A percentile compares a stretch with the other conserved stretches of the same genome.
Conservation (phyloP, 2,329 filamentous ascomycete species). For the Cladorrhinum sp. region DNA sequence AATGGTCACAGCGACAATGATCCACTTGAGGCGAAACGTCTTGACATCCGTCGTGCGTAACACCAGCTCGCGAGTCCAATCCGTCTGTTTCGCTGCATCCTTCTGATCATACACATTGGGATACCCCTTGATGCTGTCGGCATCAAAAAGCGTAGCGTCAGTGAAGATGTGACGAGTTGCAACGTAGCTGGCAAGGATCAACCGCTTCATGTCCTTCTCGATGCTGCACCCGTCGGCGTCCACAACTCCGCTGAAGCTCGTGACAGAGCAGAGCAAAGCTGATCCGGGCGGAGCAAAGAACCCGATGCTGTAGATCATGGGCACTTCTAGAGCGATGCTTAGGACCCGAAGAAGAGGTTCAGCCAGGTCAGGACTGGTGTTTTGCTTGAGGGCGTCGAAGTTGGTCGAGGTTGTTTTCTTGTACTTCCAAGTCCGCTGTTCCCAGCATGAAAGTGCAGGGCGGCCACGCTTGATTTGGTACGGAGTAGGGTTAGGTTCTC, state of each 20-base stretch:
- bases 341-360: not conserved
- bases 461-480: not conserved
- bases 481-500: not conserved
- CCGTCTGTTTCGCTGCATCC: not conserved
- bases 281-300: not conserved
- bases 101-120: not conserved
- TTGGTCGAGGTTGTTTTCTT: not conserved
- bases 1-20: not conserved
- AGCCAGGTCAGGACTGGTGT: not conserved
- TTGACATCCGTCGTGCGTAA: not conserved
- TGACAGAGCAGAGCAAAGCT: not conserved
- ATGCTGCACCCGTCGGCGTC: conserved; percentile 5
- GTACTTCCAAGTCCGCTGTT: conserved; percentile 4
- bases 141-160: not conserved
- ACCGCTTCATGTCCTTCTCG: conserved; percentile 11
- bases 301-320: not conserved
- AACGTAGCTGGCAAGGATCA: conserved; percentile 11
- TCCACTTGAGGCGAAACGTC: conserved; percentile 6
- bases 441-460: conserved; percentile 15
- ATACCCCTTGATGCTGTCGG: not conserved
- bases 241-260: not conserved
- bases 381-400: not conserved
- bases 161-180: conserved; percentile 9
- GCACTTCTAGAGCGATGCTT: not conserved
- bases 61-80: too few relatives aligned